These are phyloP conservation scores for Yamadazyma songkhlaensis DNA, from an alignment of 1,139 yeast species.

Conservation along the genomic window DNA sequence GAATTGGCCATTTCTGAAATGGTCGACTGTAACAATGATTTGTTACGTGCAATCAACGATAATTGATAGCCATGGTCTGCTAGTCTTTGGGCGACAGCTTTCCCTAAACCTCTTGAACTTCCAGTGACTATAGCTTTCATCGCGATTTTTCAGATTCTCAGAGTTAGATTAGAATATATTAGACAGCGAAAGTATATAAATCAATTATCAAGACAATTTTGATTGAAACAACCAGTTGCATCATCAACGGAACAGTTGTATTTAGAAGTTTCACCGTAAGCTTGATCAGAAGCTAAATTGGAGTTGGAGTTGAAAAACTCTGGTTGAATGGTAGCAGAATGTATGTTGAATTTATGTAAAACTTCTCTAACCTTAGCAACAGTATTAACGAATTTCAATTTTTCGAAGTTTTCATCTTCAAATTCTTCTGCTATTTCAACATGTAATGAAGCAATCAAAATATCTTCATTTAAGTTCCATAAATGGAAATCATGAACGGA, in stretches of 20 bases:
- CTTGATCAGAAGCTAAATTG: conserved; percentile 16
- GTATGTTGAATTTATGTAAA: conserved; percentile 81
- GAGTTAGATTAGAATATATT: neutral
- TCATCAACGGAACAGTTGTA: conserved; percentile 34
- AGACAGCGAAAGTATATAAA: neutral
- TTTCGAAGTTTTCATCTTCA: conserved; percentile 22
- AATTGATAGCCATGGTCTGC: conserved; percentile 63
- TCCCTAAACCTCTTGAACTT: conserved; percentile 83
- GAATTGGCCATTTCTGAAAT: conserved; percentile 30
- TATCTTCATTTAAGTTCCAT: conserved; percentile 91
- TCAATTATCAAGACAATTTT: conserved; percentile 14
- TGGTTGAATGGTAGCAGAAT: conserved; percentile 94
- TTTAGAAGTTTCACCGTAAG: conserved; percentile 34
- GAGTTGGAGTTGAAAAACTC: conserved; percentile 45
- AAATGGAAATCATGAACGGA: conserved; percentile 94
- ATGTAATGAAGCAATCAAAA: conserved; percentile 86
- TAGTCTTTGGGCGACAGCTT: conserved; percentile 55
- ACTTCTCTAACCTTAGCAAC: conserved; percentile 77
- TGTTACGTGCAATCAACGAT: conserved; percentile 58
- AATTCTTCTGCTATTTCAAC: conserved; percentile 57
- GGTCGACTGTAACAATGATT: conserved; percentile 31
- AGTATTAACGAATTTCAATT: conserved; percentile 56
- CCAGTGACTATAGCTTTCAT: conserved; percentile 70
- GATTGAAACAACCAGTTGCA: conserved; percentile 35
- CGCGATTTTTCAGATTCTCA: neutral